Base-by-base conservation (phyloP, 441 rosid genomes). In the Theobroma grandiflorum region DNA sequence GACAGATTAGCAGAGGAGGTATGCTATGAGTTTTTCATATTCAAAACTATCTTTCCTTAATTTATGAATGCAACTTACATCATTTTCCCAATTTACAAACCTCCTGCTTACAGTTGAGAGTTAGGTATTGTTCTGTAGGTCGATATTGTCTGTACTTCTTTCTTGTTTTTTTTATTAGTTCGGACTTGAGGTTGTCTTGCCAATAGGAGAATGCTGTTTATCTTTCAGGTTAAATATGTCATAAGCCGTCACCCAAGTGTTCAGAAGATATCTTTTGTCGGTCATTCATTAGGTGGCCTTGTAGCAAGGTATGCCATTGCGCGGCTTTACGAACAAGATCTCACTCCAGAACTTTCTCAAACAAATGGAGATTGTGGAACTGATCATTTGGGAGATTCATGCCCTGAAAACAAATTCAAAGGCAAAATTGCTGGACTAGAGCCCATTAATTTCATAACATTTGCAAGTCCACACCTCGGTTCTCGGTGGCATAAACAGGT, bases 401-500 rank as follows among this genome's bases (percentile, higher is more conserved):
- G 55, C 74, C 52, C n/a, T 4, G 77, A 86, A 53, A 89, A 85
- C 72, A 89, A 85, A 76, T 76, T 62, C 33, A 80, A 78, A 84
- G 88, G 83, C 70, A 91, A 78, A 84, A 93, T 96, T 76, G 95
- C 93, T 66, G 97, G 97, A 81, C 80, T 96, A 78, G 94, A 92
- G 82, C 98, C 99, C 75, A 57, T 90, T 77, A 91, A 87, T 85
- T 96, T 96, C 84, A 90, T 96, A 83, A 96, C 98, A 20, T 85
- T 85, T 82, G 99, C 99, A 40, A 88, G 92, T 1, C 98, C 99
- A 45, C 99, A 96, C 87, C 97, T 96, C 73, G 99, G 98, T 83
- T 93, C 97, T 64, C 86, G 91, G 79, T 88, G 97, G 85, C 98
- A 93, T 87, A 93, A 90, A 79, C 98, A 96, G 97, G 99, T 94